A percentile compares a stretch with the other conserved stretches of the same genome.
These are phyloP conservation scores for Pezizomycotina sp. DNA, from an alignment of 2,329 filamentous ascomycete species.

Conservation along the genomic window DNA sequence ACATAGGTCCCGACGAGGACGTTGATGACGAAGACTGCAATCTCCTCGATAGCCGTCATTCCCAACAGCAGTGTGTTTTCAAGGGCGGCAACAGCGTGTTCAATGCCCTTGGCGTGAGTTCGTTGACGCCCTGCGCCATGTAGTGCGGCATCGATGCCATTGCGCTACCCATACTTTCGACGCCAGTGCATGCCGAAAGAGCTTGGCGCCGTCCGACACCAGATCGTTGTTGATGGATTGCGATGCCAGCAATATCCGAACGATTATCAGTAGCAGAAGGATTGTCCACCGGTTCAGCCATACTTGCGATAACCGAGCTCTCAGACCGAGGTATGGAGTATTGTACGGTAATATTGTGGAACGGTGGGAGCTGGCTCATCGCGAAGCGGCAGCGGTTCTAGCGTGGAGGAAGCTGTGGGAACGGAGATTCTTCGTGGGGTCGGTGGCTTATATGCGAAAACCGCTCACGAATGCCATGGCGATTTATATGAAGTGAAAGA, in stretches of 20 bases:
- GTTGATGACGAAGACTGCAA: constrained; percentile 83
- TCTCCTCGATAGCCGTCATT: constrained; percentile 66
- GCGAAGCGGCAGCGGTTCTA: too few relatives aligned
- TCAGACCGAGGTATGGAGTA: constrained; percentile 83
- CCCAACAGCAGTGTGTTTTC: constrained; percentile 63
- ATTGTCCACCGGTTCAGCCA: constrained; percentile 98
- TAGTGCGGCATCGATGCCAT: constrained; percentile 99
- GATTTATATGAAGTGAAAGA: too few relatives aligned
- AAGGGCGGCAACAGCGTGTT: constrained; percentile 62
- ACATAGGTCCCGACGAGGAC: constrained; percentile 79
- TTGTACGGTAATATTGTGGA: constrained; percentile 37
- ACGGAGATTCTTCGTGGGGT: too few relatives aligned
- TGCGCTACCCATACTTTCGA: constrained; percentile 80
- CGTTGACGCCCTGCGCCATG: constrained; percentile 74
- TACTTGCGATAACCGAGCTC: constrained; percentile 77
- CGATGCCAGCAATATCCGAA: constrained; percentile 59
- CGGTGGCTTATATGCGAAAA: too few relatives aligned
- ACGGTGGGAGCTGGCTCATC: too few relatives aligned
- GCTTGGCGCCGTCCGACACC: constrained; percentile 63
- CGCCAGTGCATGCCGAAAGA: constrained; percentile 72
- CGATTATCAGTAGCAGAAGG: constrained; percentile 68
- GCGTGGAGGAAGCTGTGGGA: too few relatives aligned
- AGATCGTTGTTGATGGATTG: constrained; percentile 56
- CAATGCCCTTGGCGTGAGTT: constrained; percentile 66
- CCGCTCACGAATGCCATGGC: too few relatives aligned